Evolutionary conservation across 176 grass and related monocot genomes (phyloP), one percentile per base, ranked within the genome.

Genomic region (Zoysia japonica): DNA sequence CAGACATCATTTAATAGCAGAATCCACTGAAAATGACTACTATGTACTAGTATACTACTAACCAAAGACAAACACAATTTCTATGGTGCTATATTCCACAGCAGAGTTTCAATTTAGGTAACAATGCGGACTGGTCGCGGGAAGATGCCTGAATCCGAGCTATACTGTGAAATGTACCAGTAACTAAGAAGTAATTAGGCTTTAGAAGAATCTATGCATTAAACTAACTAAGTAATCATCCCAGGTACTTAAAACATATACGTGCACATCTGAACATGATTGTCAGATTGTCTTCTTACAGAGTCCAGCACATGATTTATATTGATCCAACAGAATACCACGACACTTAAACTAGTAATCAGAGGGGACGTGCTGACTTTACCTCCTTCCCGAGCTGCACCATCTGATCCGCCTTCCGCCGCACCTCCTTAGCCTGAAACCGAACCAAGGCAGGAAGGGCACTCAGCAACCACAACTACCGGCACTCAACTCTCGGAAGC

Each of bases 331-430:
- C 51, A 14, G 39, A 63, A 37, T 41, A 40, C 14, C 0, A 62
- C 1, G 2, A 46, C 6, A 53, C 68, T 68, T 64, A 17, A 56
- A 8, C 7, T 11, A 1, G 16, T 3, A 5, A 37, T 1, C 1
- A 49, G 49, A n/a, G 17, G 9, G 14, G 35, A 15, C 28, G 41
- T 45, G 50, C 5, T 16, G 41, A 14, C 5, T 28, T 16, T 76
- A 93, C 92, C 86, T 97, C 95, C 74, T 98, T 98, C 35, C 92
- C 96, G 10, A 95, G 86, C 86, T 98, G 92, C 40, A 95, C 96
- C 96, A 98, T 98, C 86, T 91, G 93, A 93, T 98, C 92, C 66
- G 90, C 92, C 81, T 91, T 83, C 60, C 90, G 60, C 55, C 96
- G 90, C 49, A 95, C 88, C 78, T 98, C 96, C 88, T 94, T 94